Evolutionary conservation across 176 grass and related monocot species (phyloP).

Genomic region (Calamus simplicifolius): DNA sequence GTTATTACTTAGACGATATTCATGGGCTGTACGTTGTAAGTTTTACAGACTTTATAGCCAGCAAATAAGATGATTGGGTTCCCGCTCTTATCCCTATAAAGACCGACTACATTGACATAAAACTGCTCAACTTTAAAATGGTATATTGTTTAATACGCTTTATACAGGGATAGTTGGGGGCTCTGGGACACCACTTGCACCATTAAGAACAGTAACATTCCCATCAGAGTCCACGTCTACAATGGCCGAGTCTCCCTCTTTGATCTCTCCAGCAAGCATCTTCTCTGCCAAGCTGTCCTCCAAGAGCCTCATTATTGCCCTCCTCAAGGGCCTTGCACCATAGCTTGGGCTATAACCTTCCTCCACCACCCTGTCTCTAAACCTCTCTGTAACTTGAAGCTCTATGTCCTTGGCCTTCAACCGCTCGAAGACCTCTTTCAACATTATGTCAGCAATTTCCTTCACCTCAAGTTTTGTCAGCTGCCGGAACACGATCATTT

Average conservation of each 20-base stretch:
- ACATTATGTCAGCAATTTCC: constrained; percentile 97
- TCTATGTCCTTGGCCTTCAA: constrained; percentile 84
- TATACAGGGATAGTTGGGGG: constrained; percentile 1
- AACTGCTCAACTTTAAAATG: too few relatives aligned
- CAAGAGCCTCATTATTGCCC: constrained; percentile 88
- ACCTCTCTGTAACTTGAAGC: constrained; percentile 86
- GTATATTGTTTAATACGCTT: too few relatives aligned
- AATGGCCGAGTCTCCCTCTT: constrained; percentile 89
- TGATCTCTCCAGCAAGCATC: constrained; percentile 81
- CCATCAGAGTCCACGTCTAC: constrained; percentile 87
- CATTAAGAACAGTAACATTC: constrained; percentile 76
- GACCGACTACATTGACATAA: too few relatives aligned
- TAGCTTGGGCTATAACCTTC: constrained; percentile 96
- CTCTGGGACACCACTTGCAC: constrained; percentile 47
- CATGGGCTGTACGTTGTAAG: too few relatives aligned
- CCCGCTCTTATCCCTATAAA: too few relatives aligned
- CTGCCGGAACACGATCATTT: constrained; percentile 98
- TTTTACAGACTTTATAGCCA: too few relatives aligned
- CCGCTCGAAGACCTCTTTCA: constrained; percentile 90
- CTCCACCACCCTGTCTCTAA: constrained; percentile 79
- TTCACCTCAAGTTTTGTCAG: constrained; percentile 94
- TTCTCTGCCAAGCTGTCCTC: constrained; percentile 90
- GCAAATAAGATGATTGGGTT: too few relatives aligned
- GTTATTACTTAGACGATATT: too few relatives aligned
- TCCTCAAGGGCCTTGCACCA: constrained; percentile 80